Evolutionary conservation across 31 red algal species (phyloP).

Genomic region (Endocladia muricata): DNA sequence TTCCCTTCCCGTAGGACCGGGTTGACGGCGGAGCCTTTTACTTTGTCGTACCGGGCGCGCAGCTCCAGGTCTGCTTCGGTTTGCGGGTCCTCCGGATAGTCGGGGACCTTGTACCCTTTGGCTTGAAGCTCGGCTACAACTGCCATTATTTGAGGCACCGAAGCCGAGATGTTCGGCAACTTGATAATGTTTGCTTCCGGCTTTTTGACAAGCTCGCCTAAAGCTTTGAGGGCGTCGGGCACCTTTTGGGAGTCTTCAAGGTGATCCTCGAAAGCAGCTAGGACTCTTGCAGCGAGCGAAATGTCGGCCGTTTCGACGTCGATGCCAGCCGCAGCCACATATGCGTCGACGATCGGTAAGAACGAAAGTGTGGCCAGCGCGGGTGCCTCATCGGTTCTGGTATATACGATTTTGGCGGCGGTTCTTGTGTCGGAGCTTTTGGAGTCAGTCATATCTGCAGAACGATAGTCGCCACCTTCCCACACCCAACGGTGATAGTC

Average conservation of each 20-base stretch:
- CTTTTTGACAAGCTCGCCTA: conserved; percentile 1
- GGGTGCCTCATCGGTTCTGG: conserved; percentile 16
- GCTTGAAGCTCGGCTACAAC: conserved; percentile 11
- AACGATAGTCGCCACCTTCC: too few species aligned
- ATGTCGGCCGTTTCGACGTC: conserved; percentile 2
- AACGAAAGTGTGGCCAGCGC: conserved; percentile 7
- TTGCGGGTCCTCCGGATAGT: conserved; percentile 14
- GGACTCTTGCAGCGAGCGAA: conserved; percentile 13
- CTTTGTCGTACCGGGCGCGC: neutral
- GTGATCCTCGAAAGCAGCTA: conserved; percentile 1
- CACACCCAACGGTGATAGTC: too few species aligned
- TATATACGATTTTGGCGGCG: conserved; percentile 1
- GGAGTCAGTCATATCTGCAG: too few species aligned
- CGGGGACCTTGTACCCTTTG: conserved; percentile 6
- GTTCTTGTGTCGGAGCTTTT: too few species aligned
- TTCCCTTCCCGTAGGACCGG: too few species aligned
- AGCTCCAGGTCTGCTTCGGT: neutral
- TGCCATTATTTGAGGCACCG: conserved; percentile 2
- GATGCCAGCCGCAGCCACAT: neutral
- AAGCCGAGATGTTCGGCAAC: conserved; percentile 20
- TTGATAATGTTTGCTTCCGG: conserved; percentile 22
- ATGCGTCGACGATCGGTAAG: conserved; percentile 8
- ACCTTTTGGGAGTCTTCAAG: neutral
- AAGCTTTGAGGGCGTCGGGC: neutral
- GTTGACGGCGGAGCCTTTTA: conserved; percentile 16